Evolutionary conservation across 257 asterid species (phyloP), one percentile per base, ranked within the genome.

Genomic region (Paraleonurus japonicus): DNA sequence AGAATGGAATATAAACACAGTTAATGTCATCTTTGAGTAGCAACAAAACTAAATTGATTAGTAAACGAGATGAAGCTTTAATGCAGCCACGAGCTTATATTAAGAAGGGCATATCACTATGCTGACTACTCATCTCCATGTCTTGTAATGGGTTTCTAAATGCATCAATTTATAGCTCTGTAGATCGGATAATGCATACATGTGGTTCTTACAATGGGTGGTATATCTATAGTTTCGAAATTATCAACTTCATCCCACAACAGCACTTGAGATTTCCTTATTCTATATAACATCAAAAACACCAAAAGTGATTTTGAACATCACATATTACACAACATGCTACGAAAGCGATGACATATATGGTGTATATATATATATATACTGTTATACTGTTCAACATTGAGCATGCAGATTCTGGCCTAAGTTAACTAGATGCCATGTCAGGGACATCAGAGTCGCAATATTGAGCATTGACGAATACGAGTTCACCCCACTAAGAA

Each of bases 401-500:
- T 19, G 59, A 13, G 60, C 22, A 39, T 77, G 73, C 13, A 81
- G 43, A 10, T 64, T 53, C 30, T 81, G 85, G 11, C 76, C 87
- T 7, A 84, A 65, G 76, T 79, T 76, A 27, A 86, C 78, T 0
- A 86, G 85, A 59, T 87, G 95, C 78, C 82, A 80, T 0, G 86
- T 80, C 4, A 90, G 92, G 22, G 75, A 60, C 81, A 86, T 67
- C 5, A 87, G 72, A 1, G 88, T 75, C 1, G 59, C 47, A 2
- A 87, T 68, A 75, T 87, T 90, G 39, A 90, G 83, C 71, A 77
- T 61, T 1, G 95, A 86, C 2, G 96, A 83, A 17, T 66, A 64
- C 0, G 85, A 66, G 62, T 87, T 85, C 54, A 87, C 67, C 81
- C 71, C 69, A 75, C 67, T 2, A 0, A 45, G 70, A 0, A 82